Base-by-base conservation (phyloP, 768 basidiomycete species). In the Suillus weaverae region DNA sequence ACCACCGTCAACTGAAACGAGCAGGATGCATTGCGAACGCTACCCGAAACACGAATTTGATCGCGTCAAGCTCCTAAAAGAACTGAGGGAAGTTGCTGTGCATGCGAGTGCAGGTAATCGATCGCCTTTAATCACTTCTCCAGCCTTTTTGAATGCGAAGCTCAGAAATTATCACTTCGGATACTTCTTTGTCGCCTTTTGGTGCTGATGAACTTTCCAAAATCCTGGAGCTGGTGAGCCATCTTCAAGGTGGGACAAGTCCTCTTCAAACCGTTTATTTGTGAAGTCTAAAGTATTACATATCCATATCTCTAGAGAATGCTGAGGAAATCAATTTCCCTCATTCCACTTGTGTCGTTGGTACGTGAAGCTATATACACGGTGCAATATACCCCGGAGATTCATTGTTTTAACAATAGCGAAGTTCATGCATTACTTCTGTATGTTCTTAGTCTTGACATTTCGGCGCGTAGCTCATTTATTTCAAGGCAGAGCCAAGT, bases 361-460 rank as follows among this genome's bases (percentile, higher is more conserved):
- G 39, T 63, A 44, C 35, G 55, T 36, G 30, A 57, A n/a, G 26
- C 7, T 44, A 22, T 36, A 6, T 20, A 36, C 22, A 30, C 13
- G 3, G 26, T 6, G 32, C 48, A 32, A 13, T 32, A 13, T 36
- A 30, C 3, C 11, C 14, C 18, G 3, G 18, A 64, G 14, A 63
- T 51, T 38, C 16, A 48, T 13, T 50, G 6, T 59, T n/a, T 59
- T 10, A 3, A 54, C 9, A 10, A 13, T 55, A 84, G 83, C 76
- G 30, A 78, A 80, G 16, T 67, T 83, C 8, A 82, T 85, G 83
- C 73, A 71, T 59, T 66, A 77, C 16, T 82, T 83, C 63, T 70
- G 84, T 83, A 69, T 59, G 74, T 68, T 30, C 20, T 41, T 16
- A 22, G 4, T 33, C 60, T 51, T 22, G 18, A 5, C 5, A 55